Conservation (phyloP, 805 yeast genomes). For the Clavispora phyllophila region DNA sequence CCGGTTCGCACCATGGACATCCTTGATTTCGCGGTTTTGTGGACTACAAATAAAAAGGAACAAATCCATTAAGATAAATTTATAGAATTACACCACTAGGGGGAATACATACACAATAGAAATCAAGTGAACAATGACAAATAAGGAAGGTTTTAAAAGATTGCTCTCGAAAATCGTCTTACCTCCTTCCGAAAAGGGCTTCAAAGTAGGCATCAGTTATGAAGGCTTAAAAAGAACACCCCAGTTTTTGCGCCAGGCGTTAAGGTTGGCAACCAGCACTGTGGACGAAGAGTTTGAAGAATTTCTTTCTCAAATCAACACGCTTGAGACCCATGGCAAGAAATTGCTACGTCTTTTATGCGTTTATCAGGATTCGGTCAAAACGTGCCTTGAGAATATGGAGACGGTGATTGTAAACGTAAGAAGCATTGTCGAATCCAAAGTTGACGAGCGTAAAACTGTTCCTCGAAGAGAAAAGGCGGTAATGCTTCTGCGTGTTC, state of each 20-base stretch:
- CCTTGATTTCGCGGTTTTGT: constrained; percentile 27
- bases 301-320: neutral
- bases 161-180: neutral
- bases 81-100: neutral
- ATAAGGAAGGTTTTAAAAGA: neutral
- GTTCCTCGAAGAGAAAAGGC: neutral
- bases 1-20: constrained; percentile 64
- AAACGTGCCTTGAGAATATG: constrained; percentile 14
- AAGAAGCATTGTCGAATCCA: neutral
- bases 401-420: constrained; percentile 12
- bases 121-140: neutral
- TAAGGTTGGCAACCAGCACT: constrained; percentile 12
- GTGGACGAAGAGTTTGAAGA: constrained; percentile 30
- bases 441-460: neutral
- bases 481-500: neutral
- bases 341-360: constrained; percentile 13
- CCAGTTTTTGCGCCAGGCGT: neutral
- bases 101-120: too few species aligned
- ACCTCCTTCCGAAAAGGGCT: neutral
- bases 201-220: neutral
- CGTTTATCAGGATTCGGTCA: constrained; percentile 2
- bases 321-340: constrained; percentile 14
- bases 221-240: constrained; percentile 1
- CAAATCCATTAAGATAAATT: neutral
- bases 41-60: neutral